These are phyloP conservation scores for Carpinus viminea DNA, from an alignment of 306 rosid species.

Conservation along the genomic window DNA sequence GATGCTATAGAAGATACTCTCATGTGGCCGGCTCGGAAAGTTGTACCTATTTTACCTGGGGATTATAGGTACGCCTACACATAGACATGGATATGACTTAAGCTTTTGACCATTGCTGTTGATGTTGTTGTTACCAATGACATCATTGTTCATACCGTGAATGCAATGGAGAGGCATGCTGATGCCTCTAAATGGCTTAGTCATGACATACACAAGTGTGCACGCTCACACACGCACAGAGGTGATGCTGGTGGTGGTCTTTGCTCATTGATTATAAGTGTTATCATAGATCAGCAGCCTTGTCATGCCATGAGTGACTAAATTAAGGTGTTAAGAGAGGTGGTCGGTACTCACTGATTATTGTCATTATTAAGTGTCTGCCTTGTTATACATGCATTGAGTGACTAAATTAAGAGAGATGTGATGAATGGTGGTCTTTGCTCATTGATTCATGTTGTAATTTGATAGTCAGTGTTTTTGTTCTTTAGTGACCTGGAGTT, in stretches of 20 bases:
- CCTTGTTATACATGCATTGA: neutral
- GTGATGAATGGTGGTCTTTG: conserved; percentile 19
- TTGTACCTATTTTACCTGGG: conserved; percentile 90
- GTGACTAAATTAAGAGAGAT: neutral
- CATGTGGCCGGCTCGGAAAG: conserved; percentile 95
- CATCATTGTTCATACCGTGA: neutral
- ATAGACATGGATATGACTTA: conserved; percentile 4
- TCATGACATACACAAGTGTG: neutral
- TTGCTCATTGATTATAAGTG: conserved; percentile 5
- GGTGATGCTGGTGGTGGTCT: neutral
- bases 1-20: conserved; percentile 95
- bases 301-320: neutral
- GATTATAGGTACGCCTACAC: conserved; percentile 73
- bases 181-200: neutral
- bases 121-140: conserved; percentile 7
- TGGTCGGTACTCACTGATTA: conserved; percentile 24
- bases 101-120: conserved; percentile 3
- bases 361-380: neutral
- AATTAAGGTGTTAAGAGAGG: neutral
- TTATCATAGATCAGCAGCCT: neutral
- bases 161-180: neutral
- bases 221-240: neutral
- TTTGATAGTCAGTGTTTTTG: conserved; percentile 19
- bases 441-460: conserved; percentile 15
- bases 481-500: conserved; percentile 84